A percentile compares a stretch with the other conserved stretches of the same genome.
phyloP scores from a whole-genome alignment of 441 rosid species.

The Bruguiera hainesii region DNA sequence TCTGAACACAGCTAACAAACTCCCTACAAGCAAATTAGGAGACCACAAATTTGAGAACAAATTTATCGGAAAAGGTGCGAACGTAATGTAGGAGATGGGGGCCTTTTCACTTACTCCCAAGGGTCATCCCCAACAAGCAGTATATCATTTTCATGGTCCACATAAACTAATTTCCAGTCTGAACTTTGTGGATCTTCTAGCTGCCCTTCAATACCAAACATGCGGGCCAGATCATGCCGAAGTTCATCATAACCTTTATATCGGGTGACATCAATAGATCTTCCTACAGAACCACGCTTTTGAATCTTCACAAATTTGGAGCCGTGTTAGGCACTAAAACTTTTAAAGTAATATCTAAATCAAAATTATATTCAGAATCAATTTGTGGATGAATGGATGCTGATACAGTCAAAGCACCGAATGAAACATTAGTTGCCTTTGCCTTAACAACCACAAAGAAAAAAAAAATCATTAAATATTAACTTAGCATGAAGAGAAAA shows the following conservation, averaged over 20 bases:
- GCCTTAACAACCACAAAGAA: too few species aligned
- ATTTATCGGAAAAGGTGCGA: background rate
- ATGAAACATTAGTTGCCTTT: background rate
- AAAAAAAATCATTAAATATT: too few species aligned
- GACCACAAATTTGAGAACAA: background rate
- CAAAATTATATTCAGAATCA: background rate
- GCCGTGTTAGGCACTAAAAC: slow-evolving; percentile 7
- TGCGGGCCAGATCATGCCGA: slow-evolving; percentile 80
- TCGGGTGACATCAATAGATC: slow-evolving; percentile 90
- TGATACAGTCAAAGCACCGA: background rate
- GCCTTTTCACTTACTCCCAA: slow-evolving; percentile 78
- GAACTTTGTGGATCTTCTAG: slow-evolving; percentile 88
- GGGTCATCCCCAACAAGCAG: slow-evolving; percentile 97
- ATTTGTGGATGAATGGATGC: background rate
- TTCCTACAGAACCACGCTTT: slow-evolving; percentile 97
- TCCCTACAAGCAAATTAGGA: slow-evolving; percentile 49
- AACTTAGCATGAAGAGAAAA: too few species aligned
- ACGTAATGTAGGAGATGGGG: background rate
- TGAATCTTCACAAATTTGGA: slow-evolving; percentile 57
- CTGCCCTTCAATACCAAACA: slow-evolving; percentile 97
- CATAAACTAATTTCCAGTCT: slow-evolving; percentile 91
- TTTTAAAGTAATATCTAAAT: background rate
- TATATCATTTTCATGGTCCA: slow-evolving; percentile 90
- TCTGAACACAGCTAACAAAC: slow-evolving; percentile 84
- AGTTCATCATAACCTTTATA: slow-evolving; percentile 83